Base-by-base conservation (phyloP, 73 alveolate genomes). In the Effrenium voratum region DNA sequence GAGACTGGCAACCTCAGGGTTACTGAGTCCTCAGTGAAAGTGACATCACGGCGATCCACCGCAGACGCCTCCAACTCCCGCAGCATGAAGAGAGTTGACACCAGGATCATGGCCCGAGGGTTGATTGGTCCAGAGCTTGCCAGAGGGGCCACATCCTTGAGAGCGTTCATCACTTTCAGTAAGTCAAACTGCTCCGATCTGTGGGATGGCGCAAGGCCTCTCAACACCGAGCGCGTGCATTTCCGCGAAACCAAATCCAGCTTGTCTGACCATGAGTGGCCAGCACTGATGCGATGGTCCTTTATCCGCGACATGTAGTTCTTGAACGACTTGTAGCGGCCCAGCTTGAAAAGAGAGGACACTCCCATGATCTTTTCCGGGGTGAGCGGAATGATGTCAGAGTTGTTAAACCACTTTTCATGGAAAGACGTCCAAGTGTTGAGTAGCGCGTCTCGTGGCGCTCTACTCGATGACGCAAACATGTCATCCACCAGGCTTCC, bases 51-150 rank as follows among this genome's bases (percentile, higher is more conserved):
- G 26, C 26, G 26, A 26, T 72, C 82, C 19, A 72, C 34, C 6
- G 82, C 82, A 10, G 82, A 72, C 12, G 52, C 63, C 38, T 79
- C 66, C 46, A 79, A 28, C n/a, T 79, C 91, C 46, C 91, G 40
- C 46, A 79, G 60, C 22, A 79, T 4, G 70, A 45, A 79, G 41
- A 45, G 34, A 5, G 91, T 79, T 22, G 63, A 68, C 1, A 22
- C 41, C 66, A 44, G 44, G 5, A 79, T 16, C 70, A 45, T 13
- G 16, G 91, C 91, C 30, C 12, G 44, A 28, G 70, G 72, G 30
- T 12, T 24, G 5, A 8, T 46, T 2, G 91, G 91, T 28, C 91
- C 91, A 1, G 32, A 22, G 3, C 30, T 22, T 16, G 43, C 43
- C 16, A 79, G 3, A 22, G 45, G 70, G 3, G 1, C 32, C 28